Base-by-base conservation (phyloP, 352 stramenopile species). In the Elongisporangium anandrum region DNA sequence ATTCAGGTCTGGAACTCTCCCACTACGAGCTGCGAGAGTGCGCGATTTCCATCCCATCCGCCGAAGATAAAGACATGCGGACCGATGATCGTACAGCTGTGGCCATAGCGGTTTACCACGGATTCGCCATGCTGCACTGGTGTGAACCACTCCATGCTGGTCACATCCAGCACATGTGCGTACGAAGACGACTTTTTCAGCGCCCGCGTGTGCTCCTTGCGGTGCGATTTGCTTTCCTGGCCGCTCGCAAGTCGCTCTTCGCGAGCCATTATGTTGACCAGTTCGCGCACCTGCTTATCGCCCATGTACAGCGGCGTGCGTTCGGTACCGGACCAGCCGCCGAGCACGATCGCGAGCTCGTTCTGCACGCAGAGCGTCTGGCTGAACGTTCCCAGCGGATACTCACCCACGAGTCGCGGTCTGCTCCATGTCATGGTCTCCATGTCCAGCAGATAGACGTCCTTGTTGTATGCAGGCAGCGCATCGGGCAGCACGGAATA, bases 41-140 rank as follows among this genome's bases (percentile, higher is more conserved):
- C 81, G 50, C 79, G 79, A 59, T 91, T 92, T 51, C 85, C 85
- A 50, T 92, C 85, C 85, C 82, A 94, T 51, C 85, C 85, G 17
- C 85, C 85, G 50, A 92, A 94, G 29, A 92, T 39, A 50, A 92
- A 94, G 10, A 92, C 41, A 51, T 90, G 75, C 24, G 74, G 66
- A 15, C 85, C 85, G 9, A 92, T 77, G 34, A 89, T 49, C 16
- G 77, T 87, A 8, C 64, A 77, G 19, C 76, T 75, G 64, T 94
- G 85, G 5, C 85, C 82, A 57, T 94, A 94, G 10, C 85, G 82
- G 52, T 88, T 94, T 13, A 66, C 52, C 15, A 91, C 73, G 2
- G 54, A 41, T 4, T 79, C 66, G 10, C 84, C 84, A 16, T 81
- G 59, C 0, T 61, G 65, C 23, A 60, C 41, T 12, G 78, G 69